Evolutionary conservation across 2,329 filamentous ascomycete species (phyloP), one percentile per base, ranked within the genome.

Genomic region (Ophiognomonia clavigignenti-juglandacearum): DNA sequence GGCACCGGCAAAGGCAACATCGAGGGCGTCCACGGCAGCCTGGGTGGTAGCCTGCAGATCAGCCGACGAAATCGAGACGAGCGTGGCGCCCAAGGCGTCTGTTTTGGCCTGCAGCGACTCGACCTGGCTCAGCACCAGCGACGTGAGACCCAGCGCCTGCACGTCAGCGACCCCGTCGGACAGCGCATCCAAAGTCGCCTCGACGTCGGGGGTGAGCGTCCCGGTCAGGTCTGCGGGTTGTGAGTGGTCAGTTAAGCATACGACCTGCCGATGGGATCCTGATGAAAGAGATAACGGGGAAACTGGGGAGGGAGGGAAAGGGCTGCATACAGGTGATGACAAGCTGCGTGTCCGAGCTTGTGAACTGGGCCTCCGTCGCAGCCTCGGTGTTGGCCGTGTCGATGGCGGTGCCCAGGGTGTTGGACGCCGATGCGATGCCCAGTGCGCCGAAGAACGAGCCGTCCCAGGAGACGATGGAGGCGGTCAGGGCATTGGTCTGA

Each of bases 311-410:
- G 8, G 16, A 20, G n/a, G 18, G 34, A 18, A 4, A 35, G n/a
- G 11, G 29, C 8, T 32, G 16, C 34, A 6, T 36, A 20, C 34
- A 47, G 16, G 29, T 11, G 31, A 47, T 13, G 38, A 41, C 40
- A 24, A 22, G 41, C 44, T 41, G 44, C 38, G 44, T 35, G 44
- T 41, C 44, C 29, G 44, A 26, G 31, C 38, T 41, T 16, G 44
- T 29, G 29, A 39, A 23, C 44, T 41, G 44, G 31, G 44, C 14
- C 14, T 47, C 44, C 13, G 34, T 34, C 13, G 44, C 18, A 13
- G 44, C 44, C 10, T 31, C 44, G 10, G 38, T 19, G 44, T 47
- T 47, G 44, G 44, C 44, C 19, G 40, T 42, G 44, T 41, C 44
- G n/a, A 41, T 47, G 31, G 39, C 29, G 13, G 44, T 47, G 13